These are phyloP conservation scores for Didymella lethalis DNA, from an alignment of 2,329 filamentous ascomycete species.

Conservation along the genomic window DNA sequence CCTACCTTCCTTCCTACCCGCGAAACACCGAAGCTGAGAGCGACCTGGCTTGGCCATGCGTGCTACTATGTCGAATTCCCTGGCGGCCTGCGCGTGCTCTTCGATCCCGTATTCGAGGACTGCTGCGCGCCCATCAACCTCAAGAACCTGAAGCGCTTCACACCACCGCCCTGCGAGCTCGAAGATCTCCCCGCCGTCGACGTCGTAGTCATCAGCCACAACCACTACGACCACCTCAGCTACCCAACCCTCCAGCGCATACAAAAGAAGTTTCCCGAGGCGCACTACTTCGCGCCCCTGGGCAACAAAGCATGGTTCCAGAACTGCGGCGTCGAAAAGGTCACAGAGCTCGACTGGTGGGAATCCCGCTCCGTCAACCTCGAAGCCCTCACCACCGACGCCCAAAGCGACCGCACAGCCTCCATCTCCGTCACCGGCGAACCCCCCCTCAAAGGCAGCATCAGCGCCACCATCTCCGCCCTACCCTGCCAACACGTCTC, in stretches of 20 bases:
- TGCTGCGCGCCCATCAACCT: constrained; percentile 80
- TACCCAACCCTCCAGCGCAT: constrained; percentile 77
- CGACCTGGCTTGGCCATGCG: constrained; percentile 95
- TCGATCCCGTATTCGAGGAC: constrained; percentile 91
- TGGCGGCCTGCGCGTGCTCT: constrained; percentile 83
- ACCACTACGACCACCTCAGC: constrained; percentile 92
- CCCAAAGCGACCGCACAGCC: constrained; percentile 8
- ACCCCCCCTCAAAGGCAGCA: constrained; percentile 45
- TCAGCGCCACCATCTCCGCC: constrained; percentile 76
- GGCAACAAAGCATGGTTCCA: constrained; percentile 86
- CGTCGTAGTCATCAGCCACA: constrained; percentile 81
- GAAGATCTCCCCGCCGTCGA: constrained; percentile 80
- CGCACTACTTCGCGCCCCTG: constrained; percentile 86
- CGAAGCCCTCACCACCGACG: constrained; percentile 39
- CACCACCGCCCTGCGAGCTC: constrained; percentile 76
- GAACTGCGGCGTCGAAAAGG: constrained; percentile 71
- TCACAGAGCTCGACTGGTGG: constrained; percentile 97
- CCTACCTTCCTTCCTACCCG: constrained; percentile 72
- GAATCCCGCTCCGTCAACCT: constrained; percentile 79
- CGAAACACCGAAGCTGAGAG: constrained; percentile 69
- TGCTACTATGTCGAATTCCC: constrained; percentile 94
- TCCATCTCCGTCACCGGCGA: constrained; percentile 24
- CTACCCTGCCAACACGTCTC: constrained; percentile 86
- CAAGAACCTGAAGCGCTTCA: constrained; percentile 78
- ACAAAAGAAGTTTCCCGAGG: constrained; percentile 73